Conservation (phyloP, 345 rosid genomes). For the Eucalyptus microcorys region DNA sequence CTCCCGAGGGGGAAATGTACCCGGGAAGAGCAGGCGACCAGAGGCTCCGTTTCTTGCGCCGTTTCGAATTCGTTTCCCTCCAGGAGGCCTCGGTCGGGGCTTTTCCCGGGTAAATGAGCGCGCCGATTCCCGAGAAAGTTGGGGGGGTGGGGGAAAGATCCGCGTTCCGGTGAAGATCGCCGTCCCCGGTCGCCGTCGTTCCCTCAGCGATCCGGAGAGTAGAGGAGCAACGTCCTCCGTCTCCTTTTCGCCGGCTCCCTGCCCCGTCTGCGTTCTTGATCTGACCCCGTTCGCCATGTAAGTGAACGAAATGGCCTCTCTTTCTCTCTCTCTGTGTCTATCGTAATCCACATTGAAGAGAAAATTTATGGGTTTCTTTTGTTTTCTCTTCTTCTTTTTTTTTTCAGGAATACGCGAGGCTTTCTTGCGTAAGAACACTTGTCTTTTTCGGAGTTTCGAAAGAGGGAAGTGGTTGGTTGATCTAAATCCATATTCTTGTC, state of each 20-base stretch:
- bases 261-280: background rate
- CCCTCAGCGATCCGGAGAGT: background rate
- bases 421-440: background rate
- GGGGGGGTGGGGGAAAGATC: background rate
- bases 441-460: background rate
- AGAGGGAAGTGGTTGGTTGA: background rate
- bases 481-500: background rate
- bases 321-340: background rate
- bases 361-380: background rate
- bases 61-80: background rate
- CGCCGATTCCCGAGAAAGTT: background rate
- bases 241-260: background rate
- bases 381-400: accelerated
- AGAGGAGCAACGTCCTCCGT: background rate
- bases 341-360: background rate
- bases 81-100: background rate
- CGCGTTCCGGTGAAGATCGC: background rate
- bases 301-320: background rate
- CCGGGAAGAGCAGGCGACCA: background rate
- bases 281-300: background rate
- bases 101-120: background rate
- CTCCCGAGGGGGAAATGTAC: no score
- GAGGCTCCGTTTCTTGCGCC: background rate
- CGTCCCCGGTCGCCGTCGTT: background rate
- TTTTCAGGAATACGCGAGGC: background rate